These are phyloP conservation scores for Leccinum truebloodii DNA, from an alignment of 768 basidiomycete species.

Conservation along the genomic window DNA sequence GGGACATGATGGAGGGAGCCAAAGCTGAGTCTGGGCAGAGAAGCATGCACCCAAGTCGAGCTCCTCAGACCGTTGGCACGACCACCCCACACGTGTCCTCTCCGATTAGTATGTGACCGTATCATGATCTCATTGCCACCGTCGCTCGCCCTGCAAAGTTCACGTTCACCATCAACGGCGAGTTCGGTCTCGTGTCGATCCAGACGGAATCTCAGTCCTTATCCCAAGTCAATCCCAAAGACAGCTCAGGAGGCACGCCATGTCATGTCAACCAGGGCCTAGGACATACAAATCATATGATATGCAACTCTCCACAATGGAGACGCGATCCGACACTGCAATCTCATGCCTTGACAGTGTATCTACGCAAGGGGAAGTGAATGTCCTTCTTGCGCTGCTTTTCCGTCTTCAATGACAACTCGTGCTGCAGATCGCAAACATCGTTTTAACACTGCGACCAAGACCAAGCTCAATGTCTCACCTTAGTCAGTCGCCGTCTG, in stretches of 20 bases:
- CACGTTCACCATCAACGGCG: neutral
- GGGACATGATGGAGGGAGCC: slow-evolving; percentile 44
- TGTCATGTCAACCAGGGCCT: slow-evolving; percentile 36
- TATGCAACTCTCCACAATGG: slow-evolving; percentile 18
- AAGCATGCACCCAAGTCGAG: slow-evolving; percentile 6
- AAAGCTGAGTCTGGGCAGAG: slow-evolving; percentile 11
- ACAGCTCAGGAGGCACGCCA: slow-evolving; percentile 28
- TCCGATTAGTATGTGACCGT: neutral
- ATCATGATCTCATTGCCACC: neutral
- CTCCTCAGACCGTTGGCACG: neutral
- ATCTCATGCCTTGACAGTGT: slow-evolving; percentile 88
- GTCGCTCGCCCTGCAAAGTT: neutral
- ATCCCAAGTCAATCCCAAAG: slow-evolving; percentile 8
- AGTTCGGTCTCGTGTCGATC: neutral
- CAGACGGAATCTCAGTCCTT: neutral
- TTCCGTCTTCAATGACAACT: slow-evolving; percentile 82
- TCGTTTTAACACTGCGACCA: slow-evolving; percentile 6
- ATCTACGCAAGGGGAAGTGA: slow-evolving; percentile 94
- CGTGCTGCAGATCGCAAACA: slow-evolving; percentile 54
- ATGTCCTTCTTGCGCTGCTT: slow-evolving; percentile 93
- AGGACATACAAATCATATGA: slow-evolving; percentile 40
- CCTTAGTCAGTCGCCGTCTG: slow-evolving; percentile 91
- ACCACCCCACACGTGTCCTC: slow-evolving; percentile 25
- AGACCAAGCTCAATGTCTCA: slow-evolving; percentile 36
- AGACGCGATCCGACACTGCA: slow-evolving; percentile 23